These are phyloP conservation scores for Lepiota brunneoincarnata DNA, from an alignment of 768 basidiomycete genomes.

Conservation along the genomic window DNA sequence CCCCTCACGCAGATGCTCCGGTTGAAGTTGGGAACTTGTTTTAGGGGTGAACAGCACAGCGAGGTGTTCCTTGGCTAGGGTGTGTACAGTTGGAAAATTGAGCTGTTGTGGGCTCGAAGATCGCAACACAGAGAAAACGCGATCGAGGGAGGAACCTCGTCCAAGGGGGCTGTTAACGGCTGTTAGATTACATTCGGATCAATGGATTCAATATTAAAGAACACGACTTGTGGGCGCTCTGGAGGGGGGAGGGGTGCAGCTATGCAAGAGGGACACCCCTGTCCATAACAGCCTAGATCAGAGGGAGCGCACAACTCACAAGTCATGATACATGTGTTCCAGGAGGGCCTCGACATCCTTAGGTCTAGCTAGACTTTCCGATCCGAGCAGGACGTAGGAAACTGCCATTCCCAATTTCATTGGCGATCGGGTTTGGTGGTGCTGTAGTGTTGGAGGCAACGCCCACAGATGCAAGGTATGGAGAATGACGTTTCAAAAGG, in stretches of 20 bases:
- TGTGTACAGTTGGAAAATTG: slow-evolving; percentile 54
- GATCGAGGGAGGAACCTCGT: slow-evolving; percentile 38
- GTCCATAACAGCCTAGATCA: no score
- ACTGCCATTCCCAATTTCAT: slow-evolving; percentile 1
- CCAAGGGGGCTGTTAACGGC: slow-evolving; percentile 42
- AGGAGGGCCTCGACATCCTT: slow-evolving; percentile 56
- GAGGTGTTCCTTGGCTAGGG: slow-evolving; percentile 39
- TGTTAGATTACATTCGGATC: no score
- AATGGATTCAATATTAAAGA: slow-evolving; percentile 1
- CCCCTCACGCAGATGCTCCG: slow-evolving; percentile 46
- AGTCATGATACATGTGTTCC: slow-evolving; percentile 66
- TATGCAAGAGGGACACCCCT: background rate
- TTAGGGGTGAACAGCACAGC: slow-evolving; percentile 45
- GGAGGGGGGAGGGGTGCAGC: no score
- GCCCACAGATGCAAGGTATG: slow-evolving; percentile 22
- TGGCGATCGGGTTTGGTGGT: background rate
- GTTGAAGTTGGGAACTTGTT: slow-evolving; percentile 29
- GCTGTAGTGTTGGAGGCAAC: background rate
- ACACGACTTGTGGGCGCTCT: background rate
- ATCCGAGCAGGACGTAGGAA: slow-evolving; percentile 21
- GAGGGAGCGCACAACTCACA: slow-evolving; percentile 39
- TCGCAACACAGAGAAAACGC: slow-evolving; percentile 54
- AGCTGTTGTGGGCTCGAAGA: slow-evolving; percentile 54
- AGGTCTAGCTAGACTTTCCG: slow-evolving; percentile 32
- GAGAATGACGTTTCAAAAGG: slow-evolving; percentile 52